Evolutionary conservation across 2,329 filamentous ascomycete genomes (phyloP).

Genomic region (Venturia pyrina): DNA sequence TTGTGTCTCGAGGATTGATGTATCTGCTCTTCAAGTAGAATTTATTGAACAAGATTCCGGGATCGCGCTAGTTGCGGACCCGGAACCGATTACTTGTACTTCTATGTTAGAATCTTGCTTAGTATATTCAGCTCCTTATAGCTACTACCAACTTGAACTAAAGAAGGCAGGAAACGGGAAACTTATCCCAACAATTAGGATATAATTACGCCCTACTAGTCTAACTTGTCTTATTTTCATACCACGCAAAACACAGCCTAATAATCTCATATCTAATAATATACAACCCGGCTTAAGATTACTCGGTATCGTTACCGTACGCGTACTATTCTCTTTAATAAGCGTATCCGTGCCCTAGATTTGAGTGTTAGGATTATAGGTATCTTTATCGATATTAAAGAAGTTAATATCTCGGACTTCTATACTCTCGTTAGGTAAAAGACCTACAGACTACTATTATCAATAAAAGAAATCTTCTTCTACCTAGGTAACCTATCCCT

Average conservation of each 20-base stretch:
- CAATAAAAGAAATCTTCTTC: too few relatives aligned
- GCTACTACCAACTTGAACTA: background rate
- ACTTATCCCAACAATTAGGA: background rate
- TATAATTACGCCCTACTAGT: background rate
- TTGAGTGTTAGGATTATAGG: slow-evolving; percentile 2
- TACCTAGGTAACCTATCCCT: too few relatives aligned
- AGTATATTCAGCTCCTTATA: too few relatives aligned
- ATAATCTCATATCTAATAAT: slow-evolving; percentile 45
- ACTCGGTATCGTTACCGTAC: slow-evolving; percentile 33
- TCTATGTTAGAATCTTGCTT: background rate
- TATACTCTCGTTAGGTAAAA: background rate
- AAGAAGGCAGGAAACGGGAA: background rate
- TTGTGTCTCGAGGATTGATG: too few relatives aligned
- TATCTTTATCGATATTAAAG: slow-evolving; percentile 8
- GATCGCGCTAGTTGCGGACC: slow-evolving; percentile 8
- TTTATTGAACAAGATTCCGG: slow-evolving; percentile 8
- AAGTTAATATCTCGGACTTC: background rate
- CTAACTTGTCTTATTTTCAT: slow-evolving; percentile 5
- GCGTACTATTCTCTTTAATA: slow-evolving; percentile 37
- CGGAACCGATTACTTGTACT: slow-evolving; percentile 7
- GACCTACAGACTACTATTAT: slow-evolving; percentile 1
- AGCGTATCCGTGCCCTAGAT: slow-evolving; percentile 27
- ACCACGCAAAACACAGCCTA: slow-evolving; percentile 31
- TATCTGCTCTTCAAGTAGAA: background rate
- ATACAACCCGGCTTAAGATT: slow-evolving; percentile 39